Evolutionary conservation across 2,329 filamentous ascomycete species (phyloP).

Genomic region (Pseudocercospora fijiensis): DNA sequence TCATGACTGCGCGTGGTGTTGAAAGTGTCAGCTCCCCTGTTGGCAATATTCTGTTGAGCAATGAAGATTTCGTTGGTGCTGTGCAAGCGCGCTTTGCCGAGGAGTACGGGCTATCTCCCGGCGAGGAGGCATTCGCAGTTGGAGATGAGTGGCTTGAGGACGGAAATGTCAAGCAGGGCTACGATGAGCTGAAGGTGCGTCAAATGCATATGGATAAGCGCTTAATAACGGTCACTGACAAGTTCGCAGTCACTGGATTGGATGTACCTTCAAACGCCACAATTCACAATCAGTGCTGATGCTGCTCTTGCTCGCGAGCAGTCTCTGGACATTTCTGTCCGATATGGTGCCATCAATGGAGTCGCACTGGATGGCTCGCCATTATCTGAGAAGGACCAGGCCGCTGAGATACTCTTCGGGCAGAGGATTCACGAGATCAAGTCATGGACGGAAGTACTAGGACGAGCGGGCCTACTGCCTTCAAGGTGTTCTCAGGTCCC

Average conservation of each 20-base stretch:
- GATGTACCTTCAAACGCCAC: constrained; percentile 83
- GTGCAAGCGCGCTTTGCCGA: constrained; percentile 60
- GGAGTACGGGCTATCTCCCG: constrained; percentile 58
- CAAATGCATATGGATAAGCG: background rate
- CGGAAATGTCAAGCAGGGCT: constrained; percentile 60
- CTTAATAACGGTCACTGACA: constrained; percentile 36
- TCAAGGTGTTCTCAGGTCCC: background rate
- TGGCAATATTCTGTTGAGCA: constrained; percentile 67
- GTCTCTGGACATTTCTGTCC: constrained; percentile 41
- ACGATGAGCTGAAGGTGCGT: constrained; percentile 61
- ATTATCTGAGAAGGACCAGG: constrained; percentile 10
- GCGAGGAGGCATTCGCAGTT: constrained; percentile 46
- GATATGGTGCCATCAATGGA: constrained; percentile 57
- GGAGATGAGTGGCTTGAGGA: constrained; percentile 54
- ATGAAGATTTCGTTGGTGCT: constrained; percentile 45
- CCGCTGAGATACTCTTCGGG: constrained; percentile 27
- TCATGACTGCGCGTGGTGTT: constrained; percentile 78
- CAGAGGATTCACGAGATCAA: constrained; percentile 52
- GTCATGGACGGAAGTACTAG: constrained; percentile 17
- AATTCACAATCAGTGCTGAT: constrained; percentile 56
- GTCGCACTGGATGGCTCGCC: constrained; percentile 36
- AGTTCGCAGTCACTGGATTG: constrained; percentile 61
- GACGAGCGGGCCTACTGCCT: background rate
- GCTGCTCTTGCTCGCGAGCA: constrained; percentile 10
- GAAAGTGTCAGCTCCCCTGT: constrained; percentile 87